Evolutionary conservation across 768 basidiomycete genomes (phyloP).

Genomic region (Kwoniella sp.): DNA sequence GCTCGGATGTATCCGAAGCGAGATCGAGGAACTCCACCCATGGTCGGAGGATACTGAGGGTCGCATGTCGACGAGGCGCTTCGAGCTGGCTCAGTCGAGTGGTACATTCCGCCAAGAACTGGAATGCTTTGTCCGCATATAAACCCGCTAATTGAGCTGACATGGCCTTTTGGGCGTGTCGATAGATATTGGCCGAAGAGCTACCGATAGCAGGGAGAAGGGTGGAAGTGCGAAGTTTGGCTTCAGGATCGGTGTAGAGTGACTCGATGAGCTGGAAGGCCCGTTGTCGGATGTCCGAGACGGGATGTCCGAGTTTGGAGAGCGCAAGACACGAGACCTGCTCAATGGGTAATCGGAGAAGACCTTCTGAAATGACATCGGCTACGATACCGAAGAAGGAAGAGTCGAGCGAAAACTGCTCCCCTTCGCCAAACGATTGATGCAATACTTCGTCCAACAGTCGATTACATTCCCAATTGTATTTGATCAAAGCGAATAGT

Average conservation of each 20-base stretch:
- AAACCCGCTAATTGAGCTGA: constrained; percentile 77
- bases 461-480: constrained; percentile 62
- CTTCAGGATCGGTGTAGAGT: constrained; percentile 20
- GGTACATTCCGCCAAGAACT: constrained; percentile 71
- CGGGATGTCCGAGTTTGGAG: constrained; percentile 78
- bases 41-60: constrained; percentile 76
- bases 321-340: constrained; percentile 77
- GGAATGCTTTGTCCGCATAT: constrained; percentile 65
- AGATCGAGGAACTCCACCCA: constrained; percentile 81
- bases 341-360: constrained; percentile 69
- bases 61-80: constrained; percentile 61
- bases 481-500: constrained; percentile 67
- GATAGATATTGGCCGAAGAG: constrained; percentile 71
- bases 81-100: constrained; percentile 70
- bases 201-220: constrained; percentile 75
- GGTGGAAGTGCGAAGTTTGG: constrained; percentile 67
- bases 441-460: constrained; percentile 69
- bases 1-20: constrained; percentile 59
- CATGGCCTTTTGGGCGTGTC: constrained; percentile 75
- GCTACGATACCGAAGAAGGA: constrained; percentile 76
- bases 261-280: constrained; percentile 66
- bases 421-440: constrained; percentile 65
- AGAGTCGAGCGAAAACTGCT: constrained; percentile 51
- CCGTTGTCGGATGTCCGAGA: constrained; percentile 66
- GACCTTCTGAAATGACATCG: constrained; percentile 64